Evolutionary conservation across 2,329 filamentous ascomycete species (phyloP).

Genomic region (Fusarium sp.): DNA sequence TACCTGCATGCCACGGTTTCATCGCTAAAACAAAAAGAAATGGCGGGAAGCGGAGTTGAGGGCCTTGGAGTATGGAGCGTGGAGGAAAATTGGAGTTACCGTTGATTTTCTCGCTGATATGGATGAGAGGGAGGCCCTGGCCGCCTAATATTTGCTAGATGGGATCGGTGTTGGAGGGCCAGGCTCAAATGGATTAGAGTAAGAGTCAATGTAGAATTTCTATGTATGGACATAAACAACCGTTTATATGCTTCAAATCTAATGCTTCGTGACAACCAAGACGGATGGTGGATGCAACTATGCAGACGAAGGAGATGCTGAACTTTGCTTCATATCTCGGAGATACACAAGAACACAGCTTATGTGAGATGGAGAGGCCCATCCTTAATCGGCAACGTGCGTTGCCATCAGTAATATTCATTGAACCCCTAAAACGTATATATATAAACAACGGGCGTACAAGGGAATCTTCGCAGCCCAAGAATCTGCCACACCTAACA

Average conservation of each 20-base stretch:
- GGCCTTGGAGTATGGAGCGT: constrained; percentile 35
- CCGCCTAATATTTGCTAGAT: constrained; percentile 40
- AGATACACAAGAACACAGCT: neutral
- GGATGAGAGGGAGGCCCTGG: constrained; percentile 14
- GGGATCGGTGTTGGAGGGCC: constrained; percentile 16
- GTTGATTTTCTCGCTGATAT: constrained; percentile 13
- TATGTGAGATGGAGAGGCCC: neutral
- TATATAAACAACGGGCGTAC: constrained; percentile 14
- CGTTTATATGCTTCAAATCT: neutral
- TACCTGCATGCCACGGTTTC: constrained; percentile 20
- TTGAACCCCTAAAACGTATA: constrained; percentile 23
- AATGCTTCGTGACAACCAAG: no score
- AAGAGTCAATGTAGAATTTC: constrained; percentile 25
- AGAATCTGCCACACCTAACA: constrained; percentile 8
- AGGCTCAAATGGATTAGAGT: constrained; percentile 24
- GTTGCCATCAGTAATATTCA: constrained; percentile 13
- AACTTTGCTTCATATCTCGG: neutral
- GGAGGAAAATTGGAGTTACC: constrained; percentile 34
- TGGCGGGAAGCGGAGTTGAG: constrained; percentile 29
- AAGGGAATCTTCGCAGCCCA: constrained; percentile 13
- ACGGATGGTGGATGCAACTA: no score
- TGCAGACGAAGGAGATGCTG: neutral
- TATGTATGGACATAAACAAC: constrained; percentile 17
- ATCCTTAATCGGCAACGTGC: neutral
- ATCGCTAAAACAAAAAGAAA: constrained; percentile 25